Evolutionary conservation across 352 stramenopile species (phyloP).

Genomic region (Phytophthora macrochlamydospora): DNA sequence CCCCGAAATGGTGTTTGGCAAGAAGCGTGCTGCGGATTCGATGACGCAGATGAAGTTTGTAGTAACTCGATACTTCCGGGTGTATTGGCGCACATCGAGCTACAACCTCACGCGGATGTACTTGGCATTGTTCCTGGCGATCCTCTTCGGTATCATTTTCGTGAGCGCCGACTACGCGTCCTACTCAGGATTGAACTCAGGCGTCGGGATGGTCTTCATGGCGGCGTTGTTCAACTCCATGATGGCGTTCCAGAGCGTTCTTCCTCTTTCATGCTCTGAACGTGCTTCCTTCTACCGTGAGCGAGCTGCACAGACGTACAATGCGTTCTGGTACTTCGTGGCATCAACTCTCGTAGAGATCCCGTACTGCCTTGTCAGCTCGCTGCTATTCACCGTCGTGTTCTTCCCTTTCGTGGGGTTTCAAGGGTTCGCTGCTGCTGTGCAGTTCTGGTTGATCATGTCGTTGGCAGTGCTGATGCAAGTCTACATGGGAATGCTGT

Average conservation of each 20-base stretch:
- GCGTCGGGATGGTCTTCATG: conserved; percentile 77
- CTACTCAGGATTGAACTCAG: conserved; percentile 36
- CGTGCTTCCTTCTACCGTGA: conserved; percentile 88
- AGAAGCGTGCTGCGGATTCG: conserved; percentile 25
- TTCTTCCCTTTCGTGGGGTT: conserved; percentile 25
- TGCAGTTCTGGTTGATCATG: conserved; percentile 32
- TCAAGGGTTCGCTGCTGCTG: not conserved
- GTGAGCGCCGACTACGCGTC: conserved; percentile 33
- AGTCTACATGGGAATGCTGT: conserved; percentile 77
- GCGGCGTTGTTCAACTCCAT: conserved; percentile 73
- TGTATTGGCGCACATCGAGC: conserved; percentile 79
- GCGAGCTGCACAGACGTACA: conserved; percentile 80
- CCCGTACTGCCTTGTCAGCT: conserved; percentile 18
- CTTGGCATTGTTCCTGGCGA: conserved; percentile 53
- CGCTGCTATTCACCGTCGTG: conserved; percentile 33
- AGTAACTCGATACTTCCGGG: conserved; percentile 37
- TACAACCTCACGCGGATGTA: conserved; percentile 79
- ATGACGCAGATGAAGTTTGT: conserved; percentile 29
- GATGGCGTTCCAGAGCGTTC: conserved; percentile 64
- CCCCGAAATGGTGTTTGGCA: conserved; percentile 18
- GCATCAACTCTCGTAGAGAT: conserved; percentile 52
- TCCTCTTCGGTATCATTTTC: conserved; percentile 78
- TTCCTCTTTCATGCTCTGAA: conserved; percentile 72
- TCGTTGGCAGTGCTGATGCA: conserved; percentile 40
- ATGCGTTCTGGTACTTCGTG: conserved; percentile 54